Percentiles rank a stretch among this genome's conserved stretches.
Conservation (phyloP, 164 flowering plant species). For the Brasenia schreberi region DNA sequence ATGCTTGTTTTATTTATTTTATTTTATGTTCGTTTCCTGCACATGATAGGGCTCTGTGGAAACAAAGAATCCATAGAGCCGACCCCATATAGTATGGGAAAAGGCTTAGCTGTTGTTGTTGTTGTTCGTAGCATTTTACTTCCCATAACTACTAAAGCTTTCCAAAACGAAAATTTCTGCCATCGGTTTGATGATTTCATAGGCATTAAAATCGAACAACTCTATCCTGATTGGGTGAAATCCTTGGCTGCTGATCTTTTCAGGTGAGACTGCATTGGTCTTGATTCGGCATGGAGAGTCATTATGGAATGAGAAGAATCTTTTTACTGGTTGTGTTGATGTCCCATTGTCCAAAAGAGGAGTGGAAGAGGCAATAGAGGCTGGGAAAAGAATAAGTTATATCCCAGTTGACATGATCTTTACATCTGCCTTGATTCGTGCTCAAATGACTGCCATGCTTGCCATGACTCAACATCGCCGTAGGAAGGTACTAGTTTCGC, state of each 20-base stretch:
- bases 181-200: too few species aligned
- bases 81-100: too few species aligned
- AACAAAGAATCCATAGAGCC: too few species aligned
- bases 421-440: constrained; percentile 88
- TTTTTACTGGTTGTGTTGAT: constrained; percentile 97
- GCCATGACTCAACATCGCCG: constrained; percentile 99
- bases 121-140: too few species aligned
- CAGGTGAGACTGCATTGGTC: constrained; percentile 85
- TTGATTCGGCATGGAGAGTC: constrained; percentile 95
- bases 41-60: too few species aligned
- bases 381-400: constrained; percentile 91
- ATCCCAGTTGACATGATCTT: constrained; percentile 90
- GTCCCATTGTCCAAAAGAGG: constrained; percentile 91
- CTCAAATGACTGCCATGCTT: constrained; percentile 99
- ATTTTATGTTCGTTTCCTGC: too few species aligned
- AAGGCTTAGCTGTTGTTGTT: too few species aligned
- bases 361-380: constrained; percentile 95
- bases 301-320: constrained; percentile 91
- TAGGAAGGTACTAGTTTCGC: constrained; percentile 44
- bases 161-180: too few species aligned
- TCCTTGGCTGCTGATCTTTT: not conserved
- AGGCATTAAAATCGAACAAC: not conserved
- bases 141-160: too few species aligned
- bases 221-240: not conserved
- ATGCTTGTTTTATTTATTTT: too few species aligned